A percentile compares a stretch with the other conserved stretches of the same genome.
phyloP scores from a whole-genome alignment of 225 moss, liverwort and hornwort species.

The Sphagnum contortum region DNA sequence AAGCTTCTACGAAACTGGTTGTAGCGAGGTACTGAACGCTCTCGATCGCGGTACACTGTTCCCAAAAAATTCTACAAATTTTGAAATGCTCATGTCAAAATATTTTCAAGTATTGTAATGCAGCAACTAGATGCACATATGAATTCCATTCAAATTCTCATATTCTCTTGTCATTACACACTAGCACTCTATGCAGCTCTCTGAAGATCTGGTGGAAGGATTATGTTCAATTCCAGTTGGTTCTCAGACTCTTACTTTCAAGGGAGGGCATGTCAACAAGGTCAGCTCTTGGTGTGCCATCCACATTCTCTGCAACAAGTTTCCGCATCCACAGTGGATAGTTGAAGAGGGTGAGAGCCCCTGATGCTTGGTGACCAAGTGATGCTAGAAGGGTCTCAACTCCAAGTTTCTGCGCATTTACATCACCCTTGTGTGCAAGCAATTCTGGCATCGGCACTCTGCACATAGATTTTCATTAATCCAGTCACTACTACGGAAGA shows the following conservation, averaged over 20 bases:
- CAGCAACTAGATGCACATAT: too few relatives aligned
- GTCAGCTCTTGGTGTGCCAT: slow-evolving; percentile 22
- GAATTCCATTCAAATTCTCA: too few relatives aligned
- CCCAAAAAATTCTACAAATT: too few relatives aligned
- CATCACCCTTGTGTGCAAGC: slow-evolving; percentile 27
- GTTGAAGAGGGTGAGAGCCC: slow-evolving; percentile 33
- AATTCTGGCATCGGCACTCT: slow-evolving; percentile 29
- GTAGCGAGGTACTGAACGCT: slow-evolving; percentile 32
- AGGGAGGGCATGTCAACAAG: slow-evolving; percentile 42
- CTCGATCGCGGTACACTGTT: slow-evolving; percentile 34
- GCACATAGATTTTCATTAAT: not conserved
- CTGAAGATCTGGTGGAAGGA: too few relatives aligned
- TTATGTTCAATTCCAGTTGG: too few relatives aligned
- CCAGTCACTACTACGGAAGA: too few relatives aligned
- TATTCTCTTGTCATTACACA: too few relatives aligned
- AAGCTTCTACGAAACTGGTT: slow-evolving; percentile 42
- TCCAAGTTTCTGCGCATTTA: slow-evolving; percentile 20
- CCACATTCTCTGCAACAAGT: slow-evolving; percentile 11
- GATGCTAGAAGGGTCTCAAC: slow-evolving; percentile 48
- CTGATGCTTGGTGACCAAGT: slow-evolving; percentile 45
- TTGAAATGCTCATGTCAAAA: too few relatives aligned
- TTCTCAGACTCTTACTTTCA: slow-evolving; percentile 23
- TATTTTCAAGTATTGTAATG: too few relatives aligned
- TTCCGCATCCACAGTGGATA: slow-evolving; percentile 53
- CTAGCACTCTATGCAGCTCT: too few relatives aligned